These are phyloP conservation scores for Suhomyces sp. DNA, from an alignment of 805 yeast genomes.

Conservation along the genomic window DNA sequence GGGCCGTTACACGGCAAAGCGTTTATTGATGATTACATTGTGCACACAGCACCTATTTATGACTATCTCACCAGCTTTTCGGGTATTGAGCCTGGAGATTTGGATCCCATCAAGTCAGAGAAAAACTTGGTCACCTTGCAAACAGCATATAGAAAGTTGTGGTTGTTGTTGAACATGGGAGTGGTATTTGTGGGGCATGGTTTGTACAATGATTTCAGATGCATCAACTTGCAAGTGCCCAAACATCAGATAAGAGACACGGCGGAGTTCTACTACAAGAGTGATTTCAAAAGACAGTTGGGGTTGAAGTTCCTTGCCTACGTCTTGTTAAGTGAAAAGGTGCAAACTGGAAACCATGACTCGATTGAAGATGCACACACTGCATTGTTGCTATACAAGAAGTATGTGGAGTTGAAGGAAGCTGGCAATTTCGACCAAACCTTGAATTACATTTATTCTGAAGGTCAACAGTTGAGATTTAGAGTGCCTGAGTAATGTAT, in stretches of 20 bases:
- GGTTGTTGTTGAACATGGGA: constrained; percentile 87
- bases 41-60: constrained; percentile 64
- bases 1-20: constrained; percentile 69
- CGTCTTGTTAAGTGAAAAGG: constrained; percentile 66
- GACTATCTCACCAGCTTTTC: constrained; percentile 88
- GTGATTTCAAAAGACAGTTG: constrained; percentile 70
- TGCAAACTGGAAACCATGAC: constrained; percentile 93
- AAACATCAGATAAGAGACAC: constrained; percentile 85
- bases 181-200: constrained; percentile 96
- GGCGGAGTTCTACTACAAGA: constrained; percentile 69
- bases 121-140: constrained; percentile 75
- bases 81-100: constrained; percentile 92
- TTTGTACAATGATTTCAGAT: constrained; percentile 82
- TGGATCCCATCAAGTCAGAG: constrained; percentile 63
- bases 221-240: constrained; percentile 90
- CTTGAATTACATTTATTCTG: constrained; percentile 65
- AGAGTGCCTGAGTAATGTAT: constrained; percentile 42
- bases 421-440: constrained; percentile 59
- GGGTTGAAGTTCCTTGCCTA: constrained; percentile 86
- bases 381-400: constrained; percentile 74
- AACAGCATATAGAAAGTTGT: constrained; percentile 80
- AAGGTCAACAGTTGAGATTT: constrained; percentile 59
- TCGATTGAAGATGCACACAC: constrained; percentile 94
- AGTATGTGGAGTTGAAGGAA: constrained; percentile 60
- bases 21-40: constrained; percentile 90